Percentiles rank a stretch among this genome's conserved stretches.
Evolutionary conservation across 129 eudicot genomes (phyloP).

Genomic region (carrot (Daucus carota)): DNA sequence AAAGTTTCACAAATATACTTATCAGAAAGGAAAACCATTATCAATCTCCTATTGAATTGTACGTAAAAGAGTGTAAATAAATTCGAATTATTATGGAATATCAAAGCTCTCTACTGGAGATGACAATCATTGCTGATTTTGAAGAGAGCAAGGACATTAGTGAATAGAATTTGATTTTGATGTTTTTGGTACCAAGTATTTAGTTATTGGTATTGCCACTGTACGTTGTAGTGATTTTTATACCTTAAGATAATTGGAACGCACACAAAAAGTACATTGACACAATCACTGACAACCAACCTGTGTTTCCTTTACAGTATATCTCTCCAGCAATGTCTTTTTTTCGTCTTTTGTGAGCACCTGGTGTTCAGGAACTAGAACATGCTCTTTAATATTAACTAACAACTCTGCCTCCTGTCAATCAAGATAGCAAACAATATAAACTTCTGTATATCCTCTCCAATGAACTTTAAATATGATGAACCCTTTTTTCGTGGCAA

Average conservation of each 20-base stretch:
- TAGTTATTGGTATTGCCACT: background rate
- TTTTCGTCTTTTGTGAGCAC: conserved; percentile 68
- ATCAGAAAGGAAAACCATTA: no score
- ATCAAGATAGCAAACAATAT: background rate
- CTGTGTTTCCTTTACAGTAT: conserved; percentile 89
- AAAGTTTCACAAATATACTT: background rate
- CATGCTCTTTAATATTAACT: conserved; percentile 71
- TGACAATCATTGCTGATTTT: background rate
- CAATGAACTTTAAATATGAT: background rate
- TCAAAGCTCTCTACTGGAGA: background rate
- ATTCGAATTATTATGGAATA: background rate
- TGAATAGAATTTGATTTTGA: background rate
- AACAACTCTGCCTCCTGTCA: conserved; percentile 79
- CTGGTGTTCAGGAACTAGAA: conserved; percentile 72
- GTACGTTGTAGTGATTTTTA: background rate
- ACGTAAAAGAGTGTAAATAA: background rate
- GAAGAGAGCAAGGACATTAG: background rate
- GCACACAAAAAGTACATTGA: background rate
- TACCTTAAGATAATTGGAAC: background rate
- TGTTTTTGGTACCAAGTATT: background rate
- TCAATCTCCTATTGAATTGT: background rate
- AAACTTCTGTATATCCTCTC: background rate
- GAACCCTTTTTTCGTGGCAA: no score
- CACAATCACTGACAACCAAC: conserved; percentile 38
- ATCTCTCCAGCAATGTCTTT: conserved; percentile 74